Evolutionary conservation across 1,139 yeast species (phyloP).

Genomic region (Meyerozyma carpophila): DNA sequence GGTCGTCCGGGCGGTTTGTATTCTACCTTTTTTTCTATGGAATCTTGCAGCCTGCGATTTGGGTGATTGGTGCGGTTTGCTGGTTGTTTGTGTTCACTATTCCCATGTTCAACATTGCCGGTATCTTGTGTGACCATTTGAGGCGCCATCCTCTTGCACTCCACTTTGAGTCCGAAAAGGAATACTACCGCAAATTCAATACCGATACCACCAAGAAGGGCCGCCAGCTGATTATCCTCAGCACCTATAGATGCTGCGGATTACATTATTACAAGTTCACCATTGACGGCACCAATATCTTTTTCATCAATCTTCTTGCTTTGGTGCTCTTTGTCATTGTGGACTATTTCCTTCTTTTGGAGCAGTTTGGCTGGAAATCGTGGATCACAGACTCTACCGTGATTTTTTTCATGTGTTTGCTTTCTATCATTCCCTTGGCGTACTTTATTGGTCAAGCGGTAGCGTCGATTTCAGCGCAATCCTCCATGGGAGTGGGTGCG

Average conservation of each 20-base stretch:
- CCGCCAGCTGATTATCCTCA: conserved; percentile 48
- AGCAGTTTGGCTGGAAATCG: conserved; percentile 39
- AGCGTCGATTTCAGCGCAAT: conserved; percentile 96
- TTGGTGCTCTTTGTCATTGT: conserved; percentile 79
- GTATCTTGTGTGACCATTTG: conserved; percentile 60
- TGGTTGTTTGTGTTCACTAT: conserved; percentile 88
- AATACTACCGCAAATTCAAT: conserved; percentile 33
- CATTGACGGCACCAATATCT: conserved; percentile 91
- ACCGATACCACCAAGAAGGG: conserved; percentile 18
- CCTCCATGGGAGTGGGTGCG: conserved; percentile 99
- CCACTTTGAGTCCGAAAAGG: conserved; percentile 57
- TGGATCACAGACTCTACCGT: conserved; percentile 57
- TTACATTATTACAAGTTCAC: conserved; percentile 92
- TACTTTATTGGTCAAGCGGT: conserved; percentile 98
- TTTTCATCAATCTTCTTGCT: conserved; percentile 76
- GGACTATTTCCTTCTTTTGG: conserved; percentile 65
- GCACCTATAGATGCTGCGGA: conserved; percentile 92
- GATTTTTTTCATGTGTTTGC: conserved; percentile 70
- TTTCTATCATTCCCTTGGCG: conserved; percentile 88
- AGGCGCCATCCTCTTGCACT: conserved; percentile 89
- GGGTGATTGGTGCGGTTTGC: conserved; percentile 51
- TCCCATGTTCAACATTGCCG: conserved; percentile 81
- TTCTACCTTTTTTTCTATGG: conserved; percentile 73
- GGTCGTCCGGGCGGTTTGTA: conserved; percentile 80
- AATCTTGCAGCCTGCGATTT: conserved; percentile 63